Evolutionary conservation across 345 rosid species (phyloP).

Genomic region (Melastoma malabathricum): DNA sequence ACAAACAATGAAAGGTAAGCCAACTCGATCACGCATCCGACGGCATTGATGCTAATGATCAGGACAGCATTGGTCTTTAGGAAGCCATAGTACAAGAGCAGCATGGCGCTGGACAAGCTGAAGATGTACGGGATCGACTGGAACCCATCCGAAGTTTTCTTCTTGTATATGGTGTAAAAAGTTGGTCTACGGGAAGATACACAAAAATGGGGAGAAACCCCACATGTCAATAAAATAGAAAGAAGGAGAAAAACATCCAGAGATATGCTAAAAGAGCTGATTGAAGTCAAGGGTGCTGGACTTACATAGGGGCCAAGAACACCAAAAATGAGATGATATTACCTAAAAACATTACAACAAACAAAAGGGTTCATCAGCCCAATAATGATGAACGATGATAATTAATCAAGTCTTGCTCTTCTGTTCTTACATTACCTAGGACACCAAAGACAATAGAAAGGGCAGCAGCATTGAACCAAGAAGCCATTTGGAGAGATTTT

Average conservation of each 20-base stretch:
- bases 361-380: no score
- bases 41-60: conserved; percentile 48
- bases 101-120: conserved; percentile 48
- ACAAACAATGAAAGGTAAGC: conserved; percentile 36
- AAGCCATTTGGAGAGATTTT: not conserved
- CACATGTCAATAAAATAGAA: not conserved
- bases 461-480: not conserved
- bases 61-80: conserved; percentile 34
- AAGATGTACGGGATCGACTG: conserved; percentile 58
- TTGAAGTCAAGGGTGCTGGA: not conserved
- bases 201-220: no score
- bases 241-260: not conserved
- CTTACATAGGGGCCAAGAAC: conserved; percentile 79
- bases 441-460: not conserved
- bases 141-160: conserved; percentile 58
- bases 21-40: conserved; percentile 45
- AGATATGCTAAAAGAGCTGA: not conserved
- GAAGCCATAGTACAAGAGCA: conserved; percentile 49
- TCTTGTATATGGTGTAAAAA: conserved; percentile 42
- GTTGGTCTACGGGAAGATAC: conserved; percentile 38
- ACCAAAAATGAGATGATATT: conserved; percentile 55
- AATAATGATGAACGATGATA: no score
- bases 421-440: not conserved
- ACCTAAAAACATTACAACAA: conserved; percentile 18
- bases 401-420: no score